Evolutionary conservation across 495 filamentous ascomycete species (phyloP).

Genomic region (Lepraria neglecta): DNA sequence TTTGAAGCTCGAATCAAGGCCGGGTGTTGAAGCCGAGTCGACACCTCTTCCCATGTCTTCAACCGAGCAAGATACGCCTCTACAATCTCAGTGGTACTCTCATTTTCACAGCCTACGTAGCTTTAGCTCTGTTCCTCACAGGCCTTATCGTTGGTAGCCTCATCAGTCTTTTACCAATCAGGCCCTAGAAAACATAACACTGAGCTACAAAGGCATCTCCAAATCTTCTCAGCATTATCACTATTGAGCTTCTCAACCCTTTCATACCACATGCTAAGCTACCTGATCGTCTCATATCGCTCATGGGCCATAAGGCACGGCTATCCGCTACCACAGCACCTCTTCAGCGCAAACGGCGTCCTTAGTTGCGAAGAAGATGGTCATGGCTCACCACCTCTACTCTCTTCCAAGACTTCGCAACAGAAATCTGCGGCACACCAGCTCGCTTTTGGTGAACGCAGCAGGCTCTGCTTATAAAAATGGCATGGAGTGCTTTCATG

Average conservation of each 20-base stretch:
- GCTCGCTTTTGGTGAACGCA: constrained; percentile 56
- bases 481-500: constrained; percentile 51
- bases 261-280: constrained; percentile 27
- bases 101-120: constrained; percentile 20
- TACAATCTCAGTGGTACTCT: constrained; percentile 17
- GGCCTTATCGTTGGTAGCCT: constrained; percentile 19
- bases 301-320: constrained; percentile 13
- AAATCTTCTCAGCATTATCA: constrained; percentile 20
- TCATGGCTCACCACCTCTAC: constrained; percentile 27
- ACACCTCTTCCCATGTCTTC: not conserved
- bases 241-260: constrained; percentile 24
- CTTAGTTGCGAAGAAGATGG: constrained; percentile 16
- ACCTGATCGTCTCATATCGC: constrained; percentile 21
- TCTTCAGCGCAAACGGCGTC: constrained; percentile 6
- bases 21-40: not conserved
- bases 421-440: constrained; percentile 30
- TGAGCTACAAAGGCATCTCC: constrained; percentile 4
- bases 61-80: not conserved
- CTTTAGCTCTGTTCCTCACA: constrained; percentile 22
- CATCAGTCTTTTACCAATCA: too few species aligned
- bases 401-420: constrained; percentile 35
- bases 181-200: too few species aligned
- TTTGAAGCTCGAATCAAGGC: not conserved
- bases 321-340: not conserved
- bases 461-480: constrained; percentile 50